Conservation (phyloP, 345 rosid species). For the Citrus trifoliata region DNA sequence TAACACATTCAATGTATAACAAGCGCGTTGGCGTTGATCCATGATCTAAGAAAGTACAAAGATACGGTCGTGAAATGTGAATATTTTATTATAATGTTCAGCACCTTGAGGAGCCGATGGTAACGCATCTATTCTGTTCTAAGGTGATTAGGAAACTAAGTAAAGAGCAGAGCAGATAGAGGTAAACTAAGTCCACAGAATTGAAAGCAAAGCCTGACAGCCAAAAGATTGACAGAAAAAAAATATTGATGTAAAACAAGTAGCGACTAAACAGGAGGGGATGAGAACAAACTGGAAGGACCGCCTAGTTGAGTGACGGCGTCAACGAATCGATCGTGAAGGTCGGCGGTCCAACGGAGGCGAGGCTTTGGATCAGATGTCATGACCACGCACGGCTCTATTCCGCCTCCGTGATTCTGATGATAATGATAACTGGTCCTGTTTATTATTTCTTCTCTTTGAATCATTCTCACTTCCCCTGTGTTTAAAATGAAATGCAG, state of each 20-base stretch:
- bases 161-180: too few relatives aligned
- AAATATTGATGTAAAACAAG: too few relatives aligned
- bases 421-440: background rate
- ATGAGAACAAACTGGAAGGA: conserved; percentile 52
- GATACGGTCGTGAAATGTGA: too few relatives aligned
- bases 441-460: conserved; percentile 22
- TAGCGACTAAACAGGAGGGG: background rate
- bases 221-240: too few relatives aligned
- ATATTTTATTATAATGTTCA: too few relatives aligned
- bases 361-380: conserved; percentile 93
- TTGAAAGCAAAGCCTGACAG: too few relatives aligned
- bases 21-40: too few relatives aligned
- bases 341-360: conserved; percentile 90
- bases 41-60: too few relatives aligned
- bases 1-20: background rate
- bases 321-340: conserved; percentile 85
- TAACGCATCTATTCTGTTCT: too few relatives aligned
- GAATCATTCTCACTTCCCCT: conserved; percentile 27
- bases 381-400: conserved; percentile 69
- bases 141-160: background rate
- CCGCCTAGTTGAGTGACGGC: conserved; percentile 92
- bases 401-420: conserved; percentile 17
- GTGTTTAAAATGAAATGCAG: conserved; percentile 20
- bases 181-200: too few relatives aligned
- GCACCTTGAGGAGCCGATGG: too few relatives aligned